Evolutionary conservation across 176 grass and related monocot genomes (phyloP).

Genomic region (Tuctoria greenei): DNA sequence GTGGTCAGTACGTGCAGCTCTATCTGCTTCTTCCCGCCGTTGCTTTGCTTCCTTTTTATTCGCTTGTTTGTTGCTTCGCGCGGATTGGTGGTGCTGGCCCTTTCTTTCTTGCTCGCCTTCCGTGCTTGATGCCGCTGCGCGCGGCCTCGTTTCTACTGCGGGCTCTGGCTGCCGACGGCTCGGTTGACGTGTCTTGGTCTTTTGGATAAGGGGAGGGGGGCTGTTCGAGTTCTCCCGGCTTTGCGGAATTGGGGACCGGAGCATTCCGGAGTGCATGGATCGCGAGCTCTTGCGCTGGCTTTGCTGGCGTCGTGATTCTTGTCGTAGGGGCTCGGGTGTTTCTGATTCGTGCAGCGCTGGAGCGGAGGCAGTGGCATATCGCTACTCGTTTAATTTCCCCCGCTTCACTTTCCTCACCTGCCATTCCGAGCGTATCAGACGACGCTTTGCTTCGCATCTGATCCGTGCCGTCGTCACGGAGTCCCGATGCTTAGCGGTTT

Average conservation of each 20-base stretch:
- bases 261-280: too few relatives aligned
- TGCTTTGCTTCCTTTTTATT: background rate
- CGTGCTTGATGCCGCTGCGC: constrained; percentile 36
- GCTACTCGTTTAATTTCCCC: too few relatives aligned
- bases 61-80: background rate
- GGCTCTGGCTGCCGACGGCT: background rate
- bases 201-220: constrained; percentile 13
- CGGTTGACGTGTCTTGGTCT: background rate
- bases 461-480: too few relatives aligned
- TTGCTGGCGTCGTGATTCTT: too few relatives aligned
- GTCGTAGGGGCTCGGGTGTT: too few relatives aligned
- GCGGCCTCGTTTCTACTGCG: constrained; percentile 31
- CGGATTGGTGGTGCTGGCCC: background rate
- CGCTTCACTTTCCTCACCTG: too few relatives aligned
- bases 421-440: too few relatives aligned
- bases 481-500: too few relatives aligned
- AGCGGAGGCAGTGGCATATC: too few relatives aligned
- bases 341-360: too few relatives aligned
- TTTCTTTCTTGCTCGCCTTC: constrained; percentile 9
- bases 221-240: constrained; percentile 18
- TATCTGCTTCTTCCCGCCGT: background rate
- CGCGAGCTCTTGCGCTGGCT: background rate
- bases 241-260: background rate
- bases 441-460: too few relatives aligned
- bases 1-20: constrained; percentile 33